Percentiles rank a stretch among this genome's conserved stretches.
Conservation (phyloP, 1,139 yeast species). For the Zygotorulaspora mrakii region DNA sequence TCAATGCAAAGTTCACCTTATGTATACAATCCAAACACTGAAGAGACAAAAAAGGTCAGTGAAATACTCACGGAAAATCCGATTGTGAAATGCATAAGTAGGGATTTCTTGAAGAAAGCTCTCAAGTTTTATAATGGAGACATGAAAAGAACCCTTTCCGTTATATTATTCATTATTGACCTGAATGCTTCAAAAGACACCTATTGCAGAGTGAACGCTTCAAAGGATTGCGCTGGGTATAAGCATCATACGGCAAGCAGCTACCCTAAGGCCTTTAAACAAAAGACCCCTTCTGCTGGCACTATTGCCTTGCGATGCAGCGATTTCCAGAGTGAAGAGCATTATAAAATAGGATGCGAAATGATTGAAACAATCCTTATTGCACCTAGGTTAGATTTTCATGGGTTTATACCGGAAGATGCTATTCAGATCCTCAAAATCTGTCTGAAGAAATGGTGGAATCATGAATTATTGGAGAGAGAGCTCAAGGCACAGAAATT, state of each 20-base stretch:
- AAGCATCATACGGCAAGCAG: constrained; percentile 2
- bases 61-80: constrained; percentile 18
- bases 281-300: background rate
- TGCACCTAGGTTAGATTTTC: constrained; percentile 47
- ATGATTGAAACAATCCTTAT: constrained; percentile 20
- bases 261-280: background rate
- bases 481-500: constrained; percentile 41
- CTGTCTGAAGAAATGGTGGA: constrained; percentile 54
- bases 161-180: constrained; percentile 36
- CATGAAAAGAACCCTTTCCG: constrained; percentile 36
- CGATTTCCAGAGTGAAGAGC: constrained; percentile 13
- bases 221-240: constrained; percentile 1
- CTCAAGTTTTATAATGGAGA: constrained; percentile 44
- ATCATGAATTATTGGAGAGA: constrained; percentile 43
- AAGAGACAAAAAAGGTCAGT: constrained; percentile 19
- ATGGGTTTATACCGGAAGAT: constrained; percentile 44
- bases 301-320: background rate
- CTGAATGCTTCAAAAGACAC: constrained; percentile 27
- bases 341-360: constrained; percentile 12
- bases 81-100: constrained; percentile 21
- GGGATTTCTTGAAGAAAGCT: constrained; percentile 40
- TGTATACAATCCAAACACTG: constrained; percentile 8
- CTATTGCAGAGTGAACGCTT: constrained; percentile 2
- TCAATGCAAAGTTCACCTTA: constrained; percentile 7
- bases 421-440: constrained; percentile 42